Percentiles rank a stretch among this genome's conserved stretches.
Evolutionary conservation across 2,329 filamentous ascomycete genomes (phyloP).

Genomic region (Pseudogymnoascus verrucosus): DNA sequence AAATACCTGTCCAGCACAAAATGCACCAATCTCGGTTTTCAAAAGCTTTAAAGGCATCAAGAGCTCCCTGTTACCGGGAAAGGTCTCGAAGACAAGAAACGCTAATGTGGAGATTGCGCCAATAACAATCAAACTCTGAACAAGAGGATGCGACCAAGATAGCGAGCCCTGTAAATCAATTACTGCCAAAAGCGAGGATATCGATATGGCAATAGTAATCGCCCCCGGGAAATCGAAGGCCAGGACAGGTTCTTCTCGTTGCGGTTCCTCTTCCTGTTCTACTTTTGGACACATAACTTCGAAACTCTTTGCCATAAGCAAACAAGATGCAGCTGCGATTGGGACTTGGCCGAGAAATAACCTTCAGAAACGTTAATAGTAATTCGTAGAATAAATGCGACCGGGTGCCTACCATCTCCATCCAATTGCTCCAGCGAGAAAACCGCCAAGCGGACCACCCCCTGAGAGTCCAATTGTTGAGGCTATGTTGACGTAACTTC

Average conservation of each 20-base stretch:
- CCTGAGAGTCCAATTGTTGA: conserved; percentile 5
- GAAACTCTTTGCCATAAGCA: conserved; percentile 13
- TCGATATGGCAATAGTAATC: conserved; percentile 15
- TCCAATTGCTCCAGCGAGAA: neutral
- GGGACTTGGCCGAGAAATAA: conserved; percentile 2
- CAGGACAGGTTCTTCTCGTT: conserved; percentile 8
- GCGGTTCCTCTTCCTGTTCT: conserved; percentile 7
- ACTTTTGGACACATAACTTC: neutral
- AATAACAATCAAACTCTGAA: conserved; percentile 11
- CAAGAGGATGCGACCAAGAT: conserved; percentile 14
- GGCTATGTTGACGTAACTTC: conserved; percentile 9
- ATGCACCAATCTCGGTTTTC: conserved; percentile 17
- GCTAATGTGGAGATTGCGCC: conserved; percentile 11
- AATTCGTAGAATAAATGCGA: neutral
- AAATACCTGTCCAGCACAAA: conserved; percentile 16
- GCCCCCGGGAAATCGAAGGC: conserved; percentile 17
- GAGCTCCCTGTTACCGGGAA: conserved; percentile 15
- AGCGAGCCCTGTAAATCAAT: conserved; percentile 16
- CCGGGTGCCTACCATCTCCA: conserved; percentile 6
- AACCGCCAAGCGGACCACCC: neutral
- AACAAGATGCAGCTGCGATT: conserved; percentile 13
- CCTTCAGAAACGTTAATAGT: neutral
- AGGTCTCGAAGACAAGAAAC: conserved; percentile 16
- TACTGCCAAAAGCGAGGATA: conserved; percentile 16
- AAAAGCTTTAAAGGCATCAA: conserved; percentile 16